Conservation (phyloP, 257 asterid species). For the Solanum dulcamara region DNA sequence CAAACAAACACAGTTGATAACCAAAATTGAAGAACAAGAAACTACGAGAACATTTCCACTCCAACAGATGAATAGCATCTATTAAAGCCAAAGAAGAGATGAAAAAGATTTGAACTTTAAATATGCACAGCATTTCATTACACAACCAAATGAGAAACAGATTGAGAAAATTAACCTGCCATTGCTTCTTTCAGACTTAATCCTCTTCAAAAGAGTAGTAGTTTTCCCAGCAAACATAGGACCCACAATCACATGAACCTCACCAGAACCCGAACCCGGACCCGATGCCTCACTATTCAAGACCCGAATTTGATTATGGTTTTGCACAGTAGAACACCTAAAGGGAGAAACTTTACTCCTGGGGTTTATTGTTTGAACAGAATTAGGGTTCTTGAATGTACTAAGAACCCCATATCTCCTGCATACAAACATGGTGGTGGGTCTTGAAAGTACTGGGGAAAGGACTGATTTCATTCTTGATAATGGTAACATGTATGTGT, state of each 20-base stretch:
- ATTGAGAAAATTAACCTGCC: constrained; percentile 49
- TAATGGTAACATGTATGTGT: constrained; percentile 21
- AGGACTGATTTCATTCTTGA: constrained; percentile 52
- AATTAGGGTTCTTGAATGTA: constrained; percentile 9
- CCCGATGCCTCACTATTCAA: constrained; percentile 13
- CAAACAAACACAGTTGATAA: not conserved
- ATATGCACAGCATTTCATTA: not conserved
- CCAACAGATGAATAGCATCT: not conserved
- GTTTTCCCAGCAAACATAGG: constrained; percentile 99
- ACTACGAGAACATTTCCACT: not conserved
- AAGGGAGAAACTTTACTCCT: constrained; percentile 5
- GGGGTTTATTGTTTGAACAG: not conserved
- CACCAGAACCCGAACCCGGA: constrained; percentile 40
- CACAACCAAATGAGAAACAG: not conserved
- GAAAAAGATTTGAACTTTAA: not conserved
- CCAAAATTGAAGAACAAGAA: not conserved
- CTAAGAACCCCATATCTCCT: constrained; percentile 1
- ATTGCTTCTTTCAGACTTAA: constrained; percentile 55
- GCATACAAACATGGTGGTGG: constrained; percentile 15
- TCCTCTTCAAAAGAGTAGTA: constrained; percentile 78
- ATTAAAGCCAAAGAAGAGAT: too few species aligned
- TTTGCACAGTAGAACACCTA: constrained; percentile 21
- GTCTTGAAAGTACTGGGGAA: constrained; percentile 20
- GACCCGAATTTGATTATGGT: constrained; percentile 25
- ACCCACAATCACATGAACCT: constrained; percentile 86